Conservation (phyloP, 441 rosid genomes). For the Viola pubescens region DNA sequence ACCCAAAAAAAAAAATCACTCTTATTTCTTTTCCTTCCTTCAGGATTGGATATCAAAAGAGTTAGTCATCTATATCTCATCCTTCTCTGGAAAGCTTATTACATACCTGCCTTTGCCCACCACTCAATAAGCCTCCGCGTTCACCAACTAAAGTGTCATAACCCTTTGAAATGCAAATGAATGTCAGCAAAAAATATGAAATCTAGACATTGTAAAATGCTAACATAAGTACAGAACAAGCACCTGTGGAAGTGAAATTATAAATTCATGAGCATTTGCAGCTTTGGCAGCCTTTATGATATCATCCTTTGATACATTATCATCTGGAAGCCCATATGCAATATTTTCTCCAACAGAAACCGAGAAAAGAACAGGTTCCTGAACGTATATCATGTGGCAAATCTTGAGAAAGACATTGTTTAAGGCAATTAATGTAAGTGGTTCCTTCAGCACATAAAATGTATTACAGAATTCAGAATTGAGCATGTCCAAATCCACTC, state of each 20-base stretch:
- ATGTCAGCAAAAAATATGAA: slow-evolving; percentile 14
- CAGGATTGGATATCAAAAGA: slow-evolving; percentile 3
- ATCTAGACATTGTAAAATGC: slow-evolving; percentile 11
- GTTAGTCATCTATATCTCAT: neutral
- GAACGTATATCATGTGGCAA: slow-evolving; percentile 16
- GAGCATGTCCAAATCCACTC: neutral
- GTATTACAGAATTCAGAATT: neutral
- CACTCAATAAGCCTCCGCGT: slow-evolving; percentile 89
- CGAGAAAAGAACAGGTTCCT: slow-evolving; percentile 93
- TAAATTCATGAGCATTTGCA: slow-evolving; percentile 93
- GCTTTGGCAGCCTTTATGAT: slow-evolving; percentile 91
- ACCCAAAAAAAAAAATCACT: slow-evolving; percentile 14
- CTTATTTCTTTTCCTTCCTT: slow-evolving; percentile 2
- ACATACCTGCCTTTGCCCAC: slow-evolving; percentile 90
- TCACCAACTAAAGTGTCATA: slow-evolving; percentile 91
- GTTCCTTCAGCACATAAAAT: slow-evolving; percentile 1
- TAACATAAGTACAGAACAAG: slow-evolving; percentile 13
- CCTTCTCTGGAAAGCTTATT: slow-evolving; percentile 3
- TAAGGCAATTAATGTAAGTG: slow-evolving; percentile 9
- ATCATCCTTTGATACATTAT: slow-evolving; percentile 71
- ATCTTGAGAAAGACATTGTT: slow-evolving; percentile 11
- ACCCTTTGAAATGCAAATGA: slow-evolving; percentile 44
- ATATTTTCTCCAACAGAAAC: slow-evolving; percentile 90
- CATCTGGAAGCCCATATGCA: slow-evolving; percentile 95
- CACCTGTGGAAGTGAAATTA: slow-evolving; percentile 89